A percentile compares a stretch with the other conserved stretches of the same genome.
Evolutionary conservation across 1,139 yeast genomes (phyloP).

Genomic region (Yamadazyma atmosphaerica): DNA sequence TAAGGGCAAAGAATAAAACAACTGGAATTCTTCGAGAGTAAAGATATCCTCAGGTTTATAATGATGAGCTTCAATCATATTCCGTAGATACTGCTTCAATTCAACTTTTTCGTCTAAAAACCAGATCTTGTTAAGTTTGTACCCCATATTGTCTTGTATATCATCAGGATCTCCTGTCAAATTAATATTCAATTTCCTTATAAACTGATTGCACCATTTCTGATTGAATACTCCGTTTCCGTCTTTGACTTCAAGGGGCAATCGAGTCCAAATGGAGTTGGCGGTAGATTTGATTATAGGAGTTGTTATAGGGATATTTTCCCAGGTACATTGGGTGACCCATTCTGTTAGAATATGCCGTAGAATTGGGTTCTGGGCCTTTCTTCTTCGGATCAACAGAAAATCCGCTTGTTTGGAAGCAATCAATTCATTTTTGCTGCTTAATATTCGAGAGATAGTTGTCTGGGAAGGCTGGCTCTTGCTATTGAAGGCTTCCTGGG

Average conservation of each 20-base stretch:
- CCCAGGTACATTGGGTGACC: conserved; percentile 71
- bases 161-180: conserved; percentile 49
- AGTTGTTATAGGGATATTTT: conserved; percentile 61
- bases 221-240: conserved; percentile 66
- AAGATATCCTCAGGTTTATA: conserved; percentile 56
- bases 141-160: conserved; percentile 29
- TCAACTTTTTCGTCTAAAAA: conserved; percentile 56
- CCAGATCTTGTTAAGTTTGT: conserved; percentile 59
- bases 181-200: conserved; percentile 54
- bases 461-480: conserved; percentile 64
- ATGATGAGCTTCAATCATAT: conserved; percentile 29
- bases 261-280: conserved; percentile 59
- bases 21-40: conserved; percentile 60
- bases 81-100: conserved; percentile 34
- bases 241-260: conserved; percentile 54
- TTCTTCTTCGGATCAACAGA: conserved; percentile 53
- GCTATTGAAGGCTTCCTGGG: conserved; percentile 53
- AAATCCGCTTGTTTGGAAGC: conserved; percentile 61
- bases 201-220: conserved; percentile 65
- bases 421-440: conserved; percentile 58
- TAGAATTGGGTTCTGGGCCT: conserved; percentile 55
- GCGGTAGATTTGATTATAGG: conserved; percentile 68
- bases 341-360: conserved; percentile 63
- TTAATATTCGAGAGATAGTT: conserved; percentile 61
- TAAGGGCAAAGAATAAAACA: conserved; percentile 61